Evolutionary conservation across 352 stramenopile species (phyloP), one percentile per base, ranked within the genome.

Genomic region (Aphanomyces invadans): DNA sequence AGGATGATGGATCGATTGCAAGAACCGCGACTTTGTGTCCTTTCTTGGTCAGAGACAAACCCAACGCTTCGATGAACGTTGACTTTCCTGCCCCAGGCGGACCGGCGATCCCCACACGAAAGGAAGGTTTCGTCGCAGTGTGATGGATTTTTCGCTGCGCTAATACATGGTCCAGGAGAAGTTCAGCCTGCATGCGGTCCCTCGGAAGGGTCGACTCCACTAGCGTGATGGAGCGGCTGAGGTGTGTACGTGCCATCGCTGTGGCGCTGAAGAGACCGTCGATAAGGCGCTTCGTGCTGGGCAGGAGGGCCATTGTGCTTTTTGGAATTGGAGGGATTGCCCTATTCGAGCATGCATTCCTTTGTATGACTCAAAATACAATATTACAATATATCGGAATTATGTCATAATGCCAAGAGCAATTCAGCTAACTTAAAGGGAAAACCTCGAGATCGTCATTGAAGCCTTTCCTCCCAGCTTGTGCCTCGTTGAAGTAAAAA

Each of bases 1-100:
- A 89, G 2, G 92, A 98, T n/a, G 93, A 98, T 42, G 96, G 97
- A 83, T 99, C 97, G 67, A 99, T 95, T 45, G 92, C 95, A 52
- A 99, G 78, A 17, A 99, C 95, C 0, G 95, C 95, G 4, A 99
- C 78, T 68, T 94, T 93, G 70, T 90, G 86, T 23, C 78, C 75
- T 32, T 84, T 74, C 7, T 76, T 75, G 9, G 95, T 87, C 42
- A 98, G 77, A 54, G 92, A 81, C 51, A 85, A 79, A 3, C 94
- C 95, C 21, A 99, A 77, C n/a, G 81, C 84, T 75, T 99, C 97
- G 69, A 99, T 98, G 62, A 99, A 97, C 11, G 91, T 98, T 39
- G 81, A 97, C 70, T 99, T 99, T 62, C 97, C 97, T n/a, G 91
- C 95, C n/a, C 93, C 92, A 2, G 92, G 92, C 21, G 92, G 89